Evolutionary conservation across 768 basidiomycete species (phyloP).

Genomic region (Serendipita sp.): DNA sequence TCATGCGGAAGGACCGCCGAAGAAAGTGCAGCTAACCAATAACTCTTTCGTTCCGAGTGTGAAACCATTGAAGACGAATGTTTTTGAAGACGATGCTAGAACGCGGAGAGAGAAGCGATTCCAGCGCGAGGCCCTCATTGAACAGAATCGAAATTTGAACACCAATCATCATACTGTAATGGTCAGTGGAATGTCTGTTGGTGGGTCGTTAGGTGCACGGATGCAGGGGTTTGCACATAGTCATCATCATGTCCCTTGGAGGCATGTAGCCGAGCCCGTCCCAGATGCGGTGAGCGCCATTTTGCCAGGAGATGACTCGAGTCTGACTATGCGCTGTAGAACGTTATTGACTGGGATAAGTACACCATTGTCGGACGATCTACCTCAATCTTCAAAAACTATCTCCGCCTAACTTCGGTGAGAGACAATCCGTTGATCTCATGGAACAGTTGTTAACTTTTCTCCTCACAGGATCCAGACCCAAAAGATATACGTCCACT

Average conservation of each 20-base stretch:
- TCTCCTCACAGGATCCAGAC: conserved; percentile 63
- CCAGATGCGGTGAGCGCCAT: conserved; percentile 35
- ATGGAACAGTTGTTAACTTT: neutral
- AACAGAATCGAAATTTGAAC: conserved; percentile 39
- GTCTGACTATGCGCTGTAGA: conserved; percentile 30
- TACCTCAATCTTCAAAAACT: conserved; percentile 84
- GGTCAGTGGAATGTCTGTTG: conserved; percentile 15
- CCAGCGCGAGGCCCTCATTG: conserved; percentile 75
- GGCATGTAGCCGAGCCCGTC: conserved; percentile 7
- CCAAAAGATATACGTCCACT: conserved; percentile 89
- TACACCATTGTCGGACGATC: conserved; percentile 90
- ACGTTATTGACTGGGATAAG: conserved; percentile 92
- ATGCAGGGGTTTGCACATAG: neutral
- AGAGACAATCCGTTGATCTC: conserved; percentile 13
- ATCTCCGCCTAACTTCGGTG: conserved; percentile 83
- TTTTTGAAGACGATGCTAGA: conserved; percentile 51
- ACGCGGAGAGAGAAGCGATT: conserved; percentile 76
- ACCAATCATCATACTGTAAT: conserved; percentile 22
- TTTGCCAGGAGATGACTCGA: neutral
- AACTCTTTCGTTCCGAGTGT: conserved; percentile 32
- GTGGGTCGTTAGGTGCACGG: neutral
- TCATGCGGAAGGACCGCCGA: conserved; percentile 21
- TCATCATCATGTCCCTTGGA: neutral
- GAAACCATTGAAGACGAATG: conserved; percentile 28
- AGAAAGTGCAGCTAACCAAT: conserved; percentile 43